Base-by-base conservation (phyloP, 2,329 filamentous ascomycete species). In the Escovopsis weberi region DNA sequence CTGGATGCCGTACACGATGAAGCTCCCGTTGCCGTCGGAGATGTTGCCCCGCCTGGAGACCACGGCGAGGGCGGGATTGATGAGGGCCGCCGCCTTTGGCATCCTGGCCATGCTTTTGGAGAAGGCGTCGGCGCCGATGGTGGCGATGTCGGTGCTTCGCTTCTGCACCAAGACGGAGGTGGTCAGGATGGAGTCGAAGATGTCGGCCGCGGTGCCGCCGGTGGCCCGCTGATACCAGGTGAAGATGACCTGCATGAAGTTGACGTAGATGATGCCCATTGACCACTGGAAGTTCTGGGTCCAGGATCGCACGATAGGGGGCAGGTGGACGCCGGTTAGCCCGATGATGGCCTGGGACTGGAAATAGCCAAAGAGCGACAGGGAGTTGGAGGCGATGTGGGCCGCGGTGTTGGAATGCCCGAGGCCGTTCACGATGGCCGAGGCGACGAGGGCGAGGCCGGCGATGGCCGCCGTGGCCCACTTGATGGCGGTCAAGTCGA, bases 251-350 rank as follows among this genome's bases (percentile, higher is more conserved):
- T 95, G 85, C 65, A 94, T 74, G 59, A 93, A 95, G 9, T 68
- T 69, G 37, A 94, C 72, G 43, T 75, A 75, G 54, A 95, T 94
- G 53, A 95, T 87, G 53, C 88, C 88, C 85, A 95, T 89, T 56
- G 82, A 91, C 88, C 88, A 95, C 58, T 93, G 83, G 66, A 95
- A 94, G 64, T 94, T 89, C 64, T 94, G 88, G 1, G 87, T 94
- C 88, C 88, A 95, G 0, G 87, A 74, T 54, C 83, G 74, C 44
- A 93, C 88, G 47, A 94, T 83, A 0, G 88, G 88, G 10, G 88
- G 88, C 40, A 94, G 74, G 39, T 72, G 69, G 12, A 94, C 81
- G 19, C 82, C 75, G 41, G 81, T 84, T 63, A 94, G 80, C 48
- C 87, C 88, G 53, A 94, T 72, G 62, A 94, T 86, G 26, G 88